Evolutionary conservation across 1,284 basidiomycete genomes (phyloP), one percentile per base, ranked within the genome.

Genomic region (Cryptococcus depauperatus): DNA sequence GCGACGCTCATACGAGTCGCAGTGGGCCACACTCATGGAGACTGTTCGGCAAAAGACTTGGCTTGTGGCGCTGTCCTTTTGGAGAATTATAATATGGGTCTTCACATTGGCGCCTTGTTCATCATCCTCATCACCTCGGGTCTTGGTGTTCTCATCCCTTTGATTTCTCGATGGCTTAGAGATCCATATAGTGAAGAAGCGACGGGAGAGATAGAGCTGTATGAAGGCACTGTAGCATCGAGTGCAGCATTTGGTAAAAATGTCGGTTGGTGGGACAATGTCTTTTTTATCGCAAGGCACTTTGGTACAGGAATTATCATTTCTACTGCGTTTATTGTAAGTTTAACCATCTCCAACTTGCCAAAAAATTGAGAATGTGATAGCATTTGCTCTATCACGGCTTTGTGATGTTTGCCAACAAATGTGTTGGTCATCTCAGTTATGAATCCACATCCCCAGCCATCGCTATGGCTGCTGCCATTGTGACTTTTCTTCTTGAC

Each of bases 61-160:
- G 65, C 64, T 5, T 70, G 68, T 41, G 69, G 64, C 46, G 35
- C 54, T 2, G 46, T 62, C 43, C 47, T 59, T 27, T 47, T 63
- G 32, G 47, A 61, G 41, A 35, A 50, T 16, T 75, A 71, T 65
- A 58, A 73, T 46, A 52, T 71, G 40, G 52, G 54, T 6, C 54
- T 75, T 5, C 73, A 75, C 53, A 66, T 75, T 32, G 73, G 57
- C 5, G 51, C 72, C 1, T 52, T 75, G 44, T 75, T 75, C 46
- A 58, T 69, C 51, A 47, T 75, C 10, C 62, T 75, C 37, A 50
- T 66, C 27, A 61, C 63, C 1, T 69, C 70, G 0, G 59, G 56
- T 3, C 16, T 73, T 5, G 72, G 71, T 6, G 61, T 70, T 22
- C 51, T 65, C 23, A 48, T 71, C 10, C 70, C 71, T 0, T 41